Evolutionary conservation across 306 rosid genomes (phyloP).

Genomic region (Morella rubra): DNA sequence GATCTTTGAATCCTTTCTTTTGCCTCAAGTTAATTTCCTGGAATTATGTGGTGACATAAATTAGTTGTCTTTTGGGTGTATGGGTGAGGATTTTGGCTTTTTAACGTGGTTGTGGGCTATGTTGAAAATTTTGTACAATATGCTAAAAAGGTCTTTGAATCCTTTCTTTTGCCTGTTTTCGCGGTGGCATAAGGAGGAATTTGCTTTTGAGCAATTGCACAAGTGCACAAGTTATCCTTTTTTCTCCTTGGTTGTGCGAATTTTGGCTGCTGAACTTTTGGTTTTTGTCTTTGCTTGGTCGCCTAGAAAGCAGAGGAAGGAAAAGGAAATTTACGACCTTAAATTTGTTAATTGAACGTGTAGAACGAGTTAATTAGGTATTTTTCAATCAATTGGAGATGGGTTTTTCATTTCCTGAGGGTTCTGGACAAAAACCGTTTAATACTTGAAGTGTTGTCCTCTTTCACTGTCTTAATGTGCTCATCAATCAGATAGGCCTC

Average conservation of each 20-base stretch:
- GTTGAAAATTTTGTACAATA: background rate
- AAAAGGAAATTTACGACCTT: background rate
- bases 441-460: background rate
- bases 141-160: background rate
- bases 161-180: background rate
- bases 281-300: background rate
- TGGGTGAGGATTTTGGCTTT: background rate
- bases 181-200: background rate
- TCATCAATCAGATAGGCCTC: background rate
- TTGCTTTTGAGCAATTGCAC: background rate
- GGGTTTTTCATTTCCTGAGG: background rate
- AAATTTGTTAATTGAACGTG: background rate
- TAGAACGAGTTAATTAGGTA: background rate
- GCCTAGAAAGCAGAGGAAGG: background rate
- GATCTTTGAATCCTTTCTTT: background rate
- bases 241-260: background rate
- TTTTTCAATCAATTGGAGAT: background rate
- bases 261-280: background rate
- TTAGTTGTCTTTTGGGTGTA: background rate
- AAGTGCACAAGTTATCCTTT: background rate
- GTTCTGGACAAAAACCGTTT: background rate
- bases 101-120: background rate
- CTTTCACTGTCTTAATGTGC: background rate
- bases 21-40: background rate
- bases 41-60: background rate